Evolutionary conservation across 202 grass and related monocot genomes (phyloP).

Genomic region (Musa balbisiana): DNA sequence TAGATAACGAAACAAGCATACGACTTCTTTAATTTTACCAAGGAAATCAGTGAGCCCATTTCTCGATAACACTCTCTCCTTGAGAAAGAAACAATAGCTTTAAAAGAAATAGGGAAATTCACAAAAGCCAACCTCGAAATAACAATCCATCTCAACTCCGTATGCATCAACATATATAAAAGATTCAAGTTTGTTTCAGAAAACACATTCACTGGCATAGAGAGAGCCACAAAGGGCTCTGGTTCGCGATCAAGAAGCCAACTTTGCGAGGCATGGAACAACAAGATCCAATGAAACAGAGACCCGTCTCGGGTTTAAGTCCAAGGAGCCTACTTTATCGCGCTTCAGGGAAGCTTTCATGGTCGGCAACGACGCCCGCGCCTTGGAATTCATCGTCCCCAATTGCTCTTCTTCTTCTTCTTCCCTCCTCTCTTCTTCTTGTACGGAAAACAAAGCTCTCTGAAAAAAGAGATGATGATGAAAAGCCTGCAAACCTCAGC

Average conservation of each 20-base stretch:
- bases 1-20: no score
- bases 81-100: not conserved
- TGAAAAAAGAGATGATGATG: not conserved
- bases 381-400: conserved; percentile 17
- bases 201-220: conserved; percentile 6
- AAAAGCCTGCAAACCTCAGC: not conserved
- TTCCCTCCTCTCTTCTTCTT: not conserved
- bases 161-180: conserved; percentile 5
- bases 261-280: conserved; percentile 1
- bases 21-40: not conserved
- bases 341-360: conserved; percentile 11
- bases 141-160: not conserved
- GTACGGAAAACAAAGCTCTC: not conserved
- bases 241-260: not conserved
- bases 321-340: conserved; percentile 25
- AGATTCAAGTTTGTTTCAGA: not conserved
- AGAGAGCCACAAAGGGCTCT: not conserved
- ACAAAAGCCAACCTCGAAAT: conserved; percentile 8
- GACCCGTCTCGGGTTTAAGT: not conserved
- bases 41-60: not conserved
- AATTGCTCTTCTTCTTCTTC: not conserved
- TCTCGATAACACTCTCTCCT: not conserved
- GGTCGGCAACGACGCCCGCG: not conserved
- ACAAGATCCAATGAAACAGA: conserved; percentile 3
- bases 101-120: not conserved